phyloP scores from a whole-genome alignment of 2,329 filamentous ascomycete species.

The Hortaea sp. region DNA sequence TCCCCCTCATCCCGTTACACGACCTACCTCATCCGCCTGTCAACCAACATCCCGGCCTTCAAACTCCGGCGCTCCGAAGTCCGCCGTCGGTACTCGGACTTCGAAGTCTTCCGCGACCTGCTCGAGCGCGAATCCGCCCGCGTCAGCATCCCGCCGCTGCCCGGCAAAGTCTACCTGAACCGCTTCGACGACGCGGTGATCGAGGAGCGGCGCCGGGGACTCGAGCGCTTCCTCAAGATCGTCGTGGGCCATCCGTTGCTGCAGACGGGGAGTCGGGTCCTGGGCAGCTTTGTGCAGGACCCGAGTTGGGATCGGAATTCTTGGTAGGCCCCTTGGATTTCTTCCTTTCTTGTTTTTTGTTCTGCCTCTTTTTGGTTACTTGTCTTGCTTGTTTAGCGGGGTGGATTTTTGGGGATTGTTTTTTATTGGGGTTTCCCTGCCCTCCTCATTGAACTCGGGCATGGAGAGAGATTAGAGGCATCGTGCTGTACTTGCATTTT shows the following conservation, averaged over 20 bases:
- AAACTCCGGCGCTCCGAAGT: slow-evolving; percentile 80
- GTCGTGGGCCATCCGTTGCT: slow-evolving; percentile 92
- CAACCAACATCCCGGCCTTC: slow-evolving; percentile 98
- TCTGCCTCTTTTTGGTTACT: neutral
- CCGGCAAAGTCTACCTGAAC: slow-evolving; percentile 96
- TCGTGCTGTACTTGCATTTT: no score
- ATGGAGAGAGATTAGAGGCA: no score
- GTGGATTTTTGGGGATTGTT: no score
- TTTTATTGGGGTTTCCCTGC: no score
- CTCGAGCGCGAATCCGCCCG: slow-evolving; percentile 89
- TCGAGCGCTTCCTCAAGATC: slow-evolving; percentile 95
- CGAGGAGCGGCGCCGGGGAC: slow-evolving; percentile 78
- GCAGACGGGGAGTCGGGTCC: slow-evolving; percentile 94
- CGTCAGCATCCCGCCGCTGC: slow-evolving; percentile 90
- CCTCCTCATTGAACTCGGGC: no score
- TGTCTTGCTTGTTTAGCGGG: no score
- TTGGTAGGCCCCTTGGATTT: slow-evolving; percentile 47
- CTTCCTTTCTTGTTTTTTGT: neutral
- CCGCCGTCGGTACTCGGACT: slow-evolving; percentile 90
- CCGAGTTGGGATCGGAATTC: slow-evolving; percentile 87
- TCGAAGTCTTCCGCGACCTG: slow-evolving; percentile 97
- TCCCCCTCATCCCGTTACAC: slow-evolving; percentile 60
- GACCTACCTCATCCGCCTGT: slow-evolving; percentile 95
- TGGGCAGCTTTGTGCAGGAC: slow-evolving; percentile 94
- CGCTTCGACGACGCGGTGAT: slow-evolving; percentile 98